Percentiles rank a stretch among this genome's conserved stretches.
Conservation (phyloP, 768 basidiomycete genomes). For the Amyloporia xantha region DNA sequence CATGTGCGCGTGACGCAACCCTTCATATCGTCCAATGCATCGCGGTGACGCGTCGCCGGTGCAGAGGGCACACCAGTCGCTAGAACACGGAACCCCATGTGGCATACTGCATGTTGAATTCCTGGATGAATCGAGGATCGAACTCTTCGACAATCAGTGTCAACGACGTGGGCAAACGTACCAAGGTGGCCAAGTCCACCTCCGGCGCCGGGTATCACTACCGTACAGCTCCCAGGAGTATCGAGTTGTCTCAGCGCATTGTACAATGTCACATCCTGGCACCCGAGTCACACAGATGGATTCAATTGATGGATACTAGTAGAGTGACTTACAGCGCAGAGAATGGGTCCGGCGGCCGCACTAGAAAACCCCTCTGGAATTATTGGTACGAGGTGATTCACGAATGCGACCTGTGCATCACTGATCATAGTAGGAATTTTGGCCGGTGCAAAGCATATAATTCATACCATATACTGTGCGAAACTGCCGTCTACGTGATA, state of each 20-base stretch:
- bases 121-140: too few species aligned
- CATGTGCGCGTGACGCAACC: too few species aligned
- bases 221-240: constrained; percentile 61
- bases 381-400: constrained; percentile 61
- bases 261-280: constrained; percentile 74
- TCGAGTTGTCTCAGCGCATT: constrained; percentile 67
- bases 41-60: too few species aligned
- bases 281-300: too few species aligned
- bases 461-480: constrained; percentile 47
- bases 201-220: constrained; percentile 66
- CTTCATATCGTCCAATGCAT: too few species aligned
- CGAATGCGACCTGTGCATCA: constrained; percentile 51
- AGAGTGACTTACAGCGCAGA: constrained; percentile 54
- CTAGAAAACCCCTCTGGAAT: constrained; percentile 65
- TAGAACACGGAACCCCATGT: neutral
- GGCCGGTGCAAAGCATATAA: too few species aligned
- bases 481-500: constrained; percentile 72
- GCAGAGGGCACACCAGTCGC: too few species aligned
- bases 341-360: constrained; percentile 49
- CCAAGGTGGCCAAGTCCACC: constrained; percentile 68
- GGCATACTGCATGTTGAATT: neutral
- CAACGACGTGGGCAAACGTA: neutral
- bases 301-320: neutral
- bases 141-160: neutral
- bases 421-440: too few species aligned